Percentiles rank a stretch among this genome's conserved stretches.
These are phyloP conservation scores for Pythium aphanidermatum DNA, from an alignment of 352 stramenopile species.

Conservation along the genomic window DNA sequence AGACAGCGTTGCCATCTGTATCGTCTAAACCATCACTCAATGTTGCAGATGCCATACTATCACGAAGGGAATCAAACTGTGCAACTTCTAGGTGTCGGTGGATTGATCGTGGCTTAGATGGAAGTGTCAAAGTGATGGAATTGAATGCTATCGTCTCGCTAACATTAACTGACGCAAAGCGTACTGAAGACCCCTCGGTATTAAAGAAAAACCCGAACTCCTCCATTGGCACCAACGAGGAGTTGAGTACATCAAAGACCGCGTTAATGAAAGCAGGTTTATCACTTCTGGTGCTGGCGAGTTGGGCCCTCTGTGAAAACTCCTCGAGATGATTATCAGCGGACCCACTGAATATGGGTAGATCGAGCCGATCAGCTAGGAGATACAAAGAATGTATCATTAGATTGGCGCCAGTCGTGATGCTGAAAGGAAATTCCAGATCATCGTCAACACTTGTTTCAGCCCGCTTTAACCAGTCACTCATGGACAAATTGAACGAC, in stretches of 20 bases:
- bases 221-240: constrained; percentile 1
- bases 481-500: constrained; percentile 11
- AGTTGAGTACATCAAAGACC: constrained; percentile 6
- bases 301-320: background rate
- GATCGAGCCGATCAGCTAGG: background rate
- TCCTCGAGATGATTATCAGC: constrained; percentile 3
- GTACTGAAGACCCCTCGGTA: background rate
- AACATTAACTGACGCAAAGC: constrained; percentile 7
- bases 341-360: constrained; percentile 6
- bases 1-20: constrained; percentile 6
- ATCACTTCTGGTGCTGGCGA: background rate
- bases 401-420: constrained; percentile 10
- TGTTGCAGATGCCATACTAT: background rate
- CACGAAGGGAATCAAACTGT: constrained; percentile 8
- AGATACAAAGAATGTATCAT: constrained; percentile 13
- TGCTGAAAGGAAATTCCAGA: constrained; percentile 5
- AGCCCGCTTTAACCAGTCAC: constrained; percentile 4
- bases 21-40: constrained; percentile 1
- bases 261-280: background rate
- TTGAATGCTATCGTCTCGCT: constrained; percentile 2
- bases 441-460: no score
- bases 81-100: background rate
- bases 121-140: constrained; percentile 10
- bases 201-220: constrained; percentile 14
- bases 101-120: constrained; percentile 5